Evolutionary conservation across 73 alveolate species (phyloP), one percentile per base, ranked within the genome.

Genomic region (Durusdinium trenchii): DNA sequence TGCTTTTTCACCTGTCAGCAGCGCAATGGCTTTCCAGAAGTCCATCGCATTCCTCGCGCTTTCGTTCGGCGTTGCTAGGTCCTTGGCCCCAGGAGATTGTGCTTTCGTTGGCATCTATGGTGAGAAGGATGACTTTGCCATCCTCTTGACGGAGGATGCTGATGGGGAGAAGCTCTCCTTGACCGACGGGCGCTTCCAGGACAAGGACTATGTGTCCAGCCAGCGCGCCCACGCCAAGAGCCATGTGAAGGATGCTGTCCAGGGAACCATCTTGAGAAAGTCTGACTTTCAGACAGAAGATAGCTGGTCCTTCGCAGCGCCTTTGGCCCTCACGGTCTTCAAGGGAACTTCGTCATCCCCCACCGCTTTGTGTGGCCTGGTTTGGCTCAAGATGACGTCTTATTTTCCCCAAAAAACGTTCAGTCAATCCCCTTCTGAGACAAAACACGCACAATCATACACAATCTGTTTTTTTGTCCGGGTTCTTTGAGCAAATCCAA

Each of bases 21-120:
- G n/a, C n/a, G n/a, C n/a, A n/a, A n/a, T n/a, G n/a, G n/a, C n/a
- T n/a, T n/a, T n/a, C n/a, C n/a, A n/a, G n/a, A n/a, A n/a, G n/a
- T n/a, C n/a, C n/a, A n/a, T n/a, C n/a, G n/a, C n/a, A n/a, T n/a
- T n/a, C n/a, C n/a, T n/a, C n/a, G n/a, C n/a, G n/a, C n/a, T n/a
- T n/a, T n/a, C n/a, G n/a, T n/a, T 60, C 73, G 30, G 73, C 30
- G 73, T 60, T 23, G 73, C 18, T 60, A 32, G 73, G 30, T 23
- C 73, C 18, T 32, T 60, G 30, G 85, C 85, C 51, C 85, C 85
- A 38, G 85, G 85, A 2, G 85, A 75, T n/a, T 75, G 85, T 75
- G 85, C 85, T 52, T 75, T 75, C 54, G 85, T 75, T 75, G 85
- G 85, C 54, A 75, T 75, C 51, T 75, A 75, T 9, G 57, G 85